A percentile compares a stretch with the other conserved stretches of the same genome.
Evolutionary conservation across 192 early-diverging fungal genomes (phyloP).

Genomic region (Coemansia sp.): DNA sequence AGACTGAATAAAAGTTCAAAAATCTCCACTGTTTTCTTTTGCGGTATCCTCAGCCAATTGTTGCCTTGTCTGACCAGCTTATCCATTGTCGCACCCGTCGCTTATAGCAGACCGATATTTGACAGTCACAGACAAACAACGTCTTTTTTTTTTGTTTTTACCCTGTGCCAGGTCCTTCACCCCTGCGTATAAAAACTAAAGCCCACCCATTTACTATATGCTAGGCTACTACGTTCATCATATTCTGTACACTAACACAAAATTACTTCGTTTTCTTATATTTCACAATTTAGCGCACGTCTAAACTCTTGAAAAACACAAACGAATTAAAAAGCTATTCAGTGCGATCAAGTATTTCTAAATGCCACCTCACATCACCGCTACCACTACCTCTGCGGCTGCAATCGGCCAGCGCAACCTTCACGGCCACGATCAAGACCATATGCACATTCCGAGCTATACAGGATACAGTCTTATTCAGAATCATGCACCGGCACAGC

Average conservation of each 20-base stretch:
- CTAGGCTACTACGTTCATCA: too few species aligned
- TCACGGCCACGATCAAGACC: conserved; percentile 5
- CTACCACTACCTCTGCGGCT: neutral
- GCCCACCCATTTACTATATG: too few species aligned
- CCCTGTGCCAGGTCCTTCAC: neutral
- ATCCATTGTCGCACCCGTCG: too few species aligned
- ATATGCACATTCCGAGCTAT: conserved; percentile 4
- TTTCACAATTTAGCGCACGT: neutral
- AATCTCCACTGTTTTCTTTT: too few species aligned
- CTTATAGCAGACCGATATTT: too few species aligned
- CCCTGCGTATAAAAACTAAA: neutral
- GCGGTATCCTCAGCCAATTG: too few species aligned
- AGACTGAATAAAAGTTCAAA: too few species aligned
- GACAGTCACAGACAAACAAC: neutral
- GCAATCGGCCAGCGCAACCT: neutral
- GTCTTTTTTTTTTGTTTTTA: neutral
- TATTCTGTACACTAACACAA: neutral
- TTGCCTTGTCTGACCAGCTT: too few species aligned
- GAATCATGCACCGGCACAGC: neutral
- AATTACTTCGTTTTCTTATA: neutral
- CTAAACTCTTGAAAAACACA: neutral
- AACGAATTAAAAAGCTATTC: too few species aligned
- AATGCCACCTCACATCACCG: neutral
- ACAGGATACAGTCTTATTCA: conserved; percentile 9
- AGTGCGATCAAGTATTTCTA: too few species aligned